phyloP scores from a whole-genome alignment of 176 grass and related monocot species.

The Olyra latifolia region DNA sequence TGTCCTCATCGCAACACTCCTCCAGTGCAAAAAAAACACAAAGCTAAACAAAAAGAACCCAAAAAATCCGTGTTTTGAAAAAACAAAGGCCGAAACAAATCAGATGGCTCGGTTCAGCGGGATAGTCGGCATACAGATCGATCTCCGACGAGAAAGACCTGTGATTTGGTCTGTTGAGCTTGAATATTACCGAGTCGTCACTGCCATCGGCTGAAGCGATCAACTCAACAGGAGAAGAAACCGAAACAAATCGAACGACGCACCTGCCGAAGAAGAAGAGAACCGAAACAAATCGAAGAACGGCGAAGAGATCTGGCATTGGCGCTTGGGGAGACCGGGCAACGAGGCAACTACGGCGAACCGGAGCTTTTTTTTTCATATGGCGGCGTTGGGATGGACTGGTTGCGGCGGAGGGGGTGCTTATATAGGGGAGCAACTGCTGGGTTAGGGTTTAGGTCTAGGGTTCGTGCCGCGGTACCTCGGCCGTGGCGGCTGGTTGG shows the following conservation, averaged over 20 bases:
- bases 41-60: background rate
- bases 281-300: background rate
- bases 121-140: slow-evolving; percentile 88
- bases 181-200: slow-evolving; percentile 83
- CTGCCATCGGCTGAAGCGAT: slow-evolving; percentile 32
- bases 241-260: background rate
- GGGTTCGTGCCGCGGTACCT: background rate
- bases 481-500: background rate
- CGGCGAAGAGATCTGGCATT: background rate
- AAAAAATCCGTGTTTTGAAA: too few relatives aligned
- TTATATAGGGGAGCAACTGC: slow-evolving; percentile 28
- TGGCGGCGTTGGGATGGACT: background rate
- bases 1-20: slow-evolving; percentile 74
- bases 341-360: too few relatives aligned
- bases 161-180: slow-evolving; percentile 99
- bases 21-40: background rate
- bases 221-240: background rate
- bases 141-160: slow-evolving; percentile 48
- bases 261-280: fast-evolving
- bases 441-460: slow-evolving; percentile 41
- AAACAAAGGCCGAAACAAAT: background rate
- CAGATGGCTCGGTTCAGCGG: slow-evolving; percentile 86
- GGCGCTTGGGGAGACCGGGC: too few relatives aligned
- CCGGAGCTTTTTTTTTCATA: background rate
- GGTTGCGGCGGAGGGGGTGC: background rate